phyloP scores from a whole-genome alignment of 1,284 basidiomycete genomes.

The Marasmius oreades region DNA sequence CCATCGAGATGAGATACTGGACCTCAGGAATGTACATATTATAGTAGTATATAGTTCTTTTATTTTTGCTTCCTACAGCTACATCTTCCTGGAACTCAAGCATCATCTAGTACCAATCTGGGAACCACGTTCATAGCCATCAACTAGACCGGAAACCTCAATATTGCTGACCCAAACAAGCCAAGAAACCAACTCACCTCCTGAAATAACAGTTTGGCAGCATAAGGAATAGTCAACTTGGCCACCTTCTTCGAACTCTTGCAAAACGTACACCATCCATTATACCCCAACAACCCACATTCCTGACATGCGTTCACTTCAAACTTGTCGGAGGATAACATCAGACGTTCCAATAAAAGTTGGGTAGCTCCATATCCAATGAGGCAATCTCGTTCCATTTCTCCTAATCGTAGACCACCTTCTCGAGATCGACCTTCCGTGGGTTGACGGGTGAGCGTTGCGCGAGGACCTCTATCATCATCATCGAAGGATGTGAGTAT shows the following conservation, averaged over 20 bases:
- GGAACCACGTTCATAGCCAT: conserved; percentile 96
- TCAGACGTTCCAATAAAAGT: conserved; percentile 90
- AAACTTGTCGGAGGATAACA: conserved; percentile 98
- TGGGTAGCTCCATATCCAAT: conserved; percentile 97
- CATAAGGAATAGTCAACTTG: conserved; percentile 96
- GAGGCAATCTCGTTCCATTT: conserved; percentile 98
- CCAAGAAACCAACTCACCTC: conserved; percentile 59
- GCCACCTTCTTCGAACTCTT: conserved; percentile 96
- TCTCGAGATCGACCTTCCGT: conserved; percentile 98
- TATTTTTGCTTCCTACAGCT: too few relatives aligned
- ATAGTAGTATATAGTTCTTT: too few relatives aligned
- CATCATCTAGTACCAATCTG: conserved; percentile 80
- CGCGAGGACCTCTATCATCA: conserved; percentile 81
- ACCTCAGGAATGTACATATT: too few relatives aligned
- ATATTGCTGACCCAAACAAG: background rate
- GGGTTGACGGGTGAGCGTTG: conserved; percentile 95
- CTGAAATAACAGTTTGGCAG: conserved; percentile 95
- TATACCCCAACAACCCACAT: conserved; percentile 96
- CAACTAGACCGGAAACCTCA: conserved; percentile 44
- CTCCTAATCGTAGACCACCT: conserved; percentile 94
- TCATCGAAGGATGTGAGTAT: too few relatives aligned
- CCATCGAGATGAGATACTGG: too few relatives aligned
- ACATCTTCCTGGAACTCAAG: conserved; percentile 33
- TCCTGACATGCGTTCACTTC: conserved; percentile 94
- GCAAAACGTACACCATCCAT: conserved; percentile 95